Percentiles rank a stretch among this genome's conserved stretches.
phyloP scores from a whole-genome alignment of 192 early-diverging fungal genomes.

The Spizellomyces sp. region DNA sequence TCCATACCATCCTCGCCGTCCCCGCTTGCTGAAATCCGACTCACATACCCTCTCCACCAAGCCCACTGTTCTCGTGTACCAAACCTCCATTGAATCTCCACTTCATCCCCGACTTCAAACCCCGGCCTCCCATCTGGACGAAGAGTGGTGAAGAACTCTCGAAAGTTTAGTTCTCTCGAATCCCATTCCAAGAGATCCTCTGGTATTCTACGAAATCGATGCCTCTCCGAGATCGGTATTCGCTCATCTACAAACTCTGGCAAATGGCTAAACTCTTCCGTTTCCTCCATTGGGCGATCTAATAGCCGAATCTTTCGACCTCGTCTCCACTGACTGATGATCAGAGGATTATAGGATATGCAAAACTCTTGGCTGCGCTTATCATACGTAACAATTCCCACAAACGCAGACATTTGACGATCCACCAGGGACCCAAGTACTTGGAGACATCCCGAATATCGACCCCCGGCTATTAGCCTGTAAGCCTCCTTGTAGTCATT shows the following conservation, averaged over 20 bases:
- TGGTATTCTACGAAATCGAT: conserved; percentile 10
- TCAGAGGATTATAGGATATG: neutral
- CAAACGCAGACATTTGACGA: conserved; percentile 22
- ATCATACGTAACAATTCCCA: conserved; percentile 7
- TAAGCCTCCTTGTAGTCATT: conserved; percentile 8
- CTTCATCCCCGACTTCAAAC: conserved; percentile 14
- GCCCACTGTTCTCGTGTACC: conserved; percentile 8
- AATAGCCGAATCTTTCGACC: neutral
- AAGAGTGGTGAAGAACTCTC: neutral
- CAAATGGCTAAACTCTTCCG: neutral
- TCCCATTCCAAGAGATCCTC: conserved; percentile 16
- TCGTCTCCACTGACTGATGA: neutral
- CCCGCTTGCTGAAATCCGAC: neutral
- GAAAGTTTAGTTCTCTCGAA: conserved; percentile 10
- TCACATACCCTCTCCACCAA: conserved; percentile 18
- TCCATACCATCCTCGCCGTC: neutral
- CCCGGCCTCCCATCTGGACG: neutral
- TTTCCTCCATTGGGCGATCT: neutral
- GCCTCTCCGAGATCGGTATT: neutral
- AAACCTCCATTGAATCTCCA: conserved; percentile 21
- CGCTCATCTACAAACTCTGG: conserved; percentile 11
- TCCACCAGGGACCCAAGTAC: conserved; percentile 8
- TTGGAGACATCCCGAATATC: neutral
- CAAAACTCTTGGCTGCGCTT: neutral
- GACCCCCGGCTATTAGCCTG: neutral